Evolutionary conservation across 306 rosid genomes (phyloP).

Genomic region (Psophocarpus tetragonolobus): DNA sequence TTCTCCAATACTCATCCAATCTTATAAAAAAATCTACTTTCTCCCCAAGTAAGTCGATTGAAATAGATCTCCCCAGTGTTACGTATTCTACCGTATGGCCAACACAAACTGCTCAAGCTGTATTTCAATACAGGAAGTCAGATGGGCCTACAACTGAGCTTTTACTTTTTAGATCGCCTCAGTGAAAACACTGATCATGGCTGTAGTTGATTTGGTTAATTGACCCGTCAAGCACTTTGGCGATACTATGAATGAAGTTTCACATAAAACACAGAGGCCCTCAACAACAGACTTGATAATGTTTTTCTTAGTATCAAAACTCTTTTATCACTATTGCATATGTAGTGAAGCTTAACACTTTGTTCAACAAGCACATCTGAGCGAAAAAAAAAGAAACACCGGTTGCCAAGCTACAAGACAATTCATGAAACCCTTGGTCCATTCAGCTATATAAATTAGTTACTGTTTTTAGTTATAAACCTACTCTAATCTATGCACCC

Average conservation of each 20-base stretch:
- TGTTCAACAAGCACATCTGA: neutral
- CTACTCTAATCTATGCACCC: neutral
- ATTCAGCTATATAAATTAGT: neutral
- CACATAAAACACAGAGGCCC: neutral
- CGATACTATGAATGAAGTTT: neutral
- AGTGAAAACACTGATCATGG: neutral
- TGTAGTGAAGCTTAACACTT: neutral
- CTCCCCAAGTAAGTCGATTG: neutral
- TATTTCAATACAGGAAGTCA: neutral
- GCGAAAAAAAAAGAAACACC: neutral
- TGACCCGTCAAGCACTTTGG: neutral
- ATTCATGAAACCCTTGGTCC: constrained; percentile 22
- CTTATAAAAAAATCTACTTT: neutral
- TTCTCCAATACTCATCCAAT: neutral
- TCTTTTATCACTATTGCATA: neutral
- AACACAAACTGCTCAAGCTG: neutral
- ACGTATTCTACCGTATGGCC: neutral
- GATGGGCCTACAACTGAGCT: neutral
- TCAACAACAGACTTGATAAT: neutral
- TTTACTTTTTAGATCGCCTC: neutral
- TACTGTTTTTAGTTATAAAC: neutral
- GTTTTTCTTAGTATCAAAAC: neutral
- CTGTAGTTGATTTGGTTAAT: constrained; percentile 9
- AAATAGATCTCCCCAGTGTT: neutral
- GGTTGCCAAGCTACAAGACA: neutral